Base-by-base conservation (phyloP, 1,284 basidiomycete species). In the Trichosporon ovoides region DNA sequence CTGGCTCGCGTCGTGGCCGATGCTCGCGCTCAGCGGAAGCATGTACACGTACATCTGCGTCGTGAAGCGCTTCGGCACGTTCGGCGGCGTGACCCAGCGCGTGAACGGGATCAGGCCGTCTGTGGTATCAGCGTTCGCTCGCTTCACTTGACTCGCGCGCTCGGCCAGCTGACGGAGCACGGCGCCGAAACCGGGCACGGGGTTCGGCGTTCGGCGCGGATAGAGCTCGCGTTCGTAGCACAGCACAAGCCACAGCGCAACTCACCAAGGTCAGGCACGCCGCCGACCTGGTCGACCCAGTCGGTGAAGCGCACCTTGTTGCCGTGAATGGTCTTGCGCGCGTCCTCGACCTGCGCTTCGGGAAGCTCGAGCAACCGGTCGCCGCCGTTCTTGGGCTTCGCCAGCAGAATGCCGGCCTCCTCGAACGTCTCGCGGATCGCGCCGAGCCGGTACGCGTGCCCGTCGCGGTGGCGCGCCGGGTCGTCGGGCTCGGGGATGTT, bases 21-120 rank as follows among this genome's bases (percentile, higher is more conserved):
- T 40, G 33, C 33, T 20, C 13, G 43, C 24, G 24, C 46, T 33
- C 7, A 59, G 40, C 1, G 61, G 61, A 3, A 63, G 61, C 19
- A 63, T 46, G 53, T 63, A 63, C 40, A 63, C 58, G 58, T 63
- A 63, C 61, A 63, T 63, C 46, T 63, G 61, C 9, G 58, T 57
- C 35, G 58, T 60, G 56, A 60, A 63, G 40, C 61, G 61, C 31
- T 60, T 63, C 12, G 61, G 58, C 37, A 59, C 56, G 14, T 34
- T 55, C 7, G 58, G 54, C 0, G 61, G 61, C 19, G 61, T 63
- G 14, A 63, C 57, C 61, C 61, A 63, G 53, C 61, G 61, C n/a
- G 61, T 63, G 36, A 63, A 60, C 9, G 61, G 58, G n/a, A 63
- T 34, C 16, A 63, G 46, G 18, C 46, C 38, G 35, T 60, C 61